Base-by-base conservation (phyloP, 2,329 filamentous ascomycete genomes). In the Colletotrichum filicis region DNA sequence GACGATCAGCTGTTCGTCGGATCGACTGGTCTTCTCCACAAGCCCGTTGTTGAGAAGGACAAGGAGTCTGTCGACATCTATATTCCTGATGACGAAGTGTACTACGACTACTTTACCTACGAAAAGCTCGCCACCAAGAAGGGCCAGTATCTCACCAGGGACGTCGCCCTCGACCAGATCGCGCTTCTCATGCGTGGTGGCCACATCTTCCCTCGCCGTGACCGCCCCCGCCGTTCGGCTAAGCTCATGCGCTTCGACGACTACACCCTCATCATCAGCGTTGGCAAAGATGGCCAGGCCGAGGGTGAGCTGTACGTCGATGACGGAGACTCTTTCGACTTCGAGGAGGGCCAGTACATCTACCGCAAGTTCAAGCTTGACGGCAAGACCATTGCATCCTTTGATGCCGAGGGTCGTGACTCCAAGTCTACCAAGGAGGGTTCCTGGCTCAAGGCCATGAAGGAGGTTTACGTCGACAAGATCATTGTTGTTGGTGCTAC, bases 61-160 rank as follows among this genome's bases (percentile, higher is more conserved):
- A 91, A 92, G 59, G 88, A 89, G 22, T 91, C 90, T 24, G 91
- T 92, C 0, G 92, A 95, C 24, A 90, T 99, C 70, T 98, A 97
- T 84, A 91, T 99, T 66, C 93, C 95, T 1, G 96, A 98, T 77
- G 90, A 93, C 71, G 94, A 97, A 82, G 89, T 93, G 66, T 98
- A 99, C 83, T 99, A 95, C 79, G 94, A 98, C 83, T 99, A 99
- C 85, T 97, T 97, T 80, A 94, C 94, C 78, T 98, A 95, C 84
- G 91, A 92, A 55, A 86, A 91, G 56, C 91, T 97, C 79, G 83
- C 87, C 52, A 92, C 92, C 26, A 89, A 92, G 28, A 91, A 92
- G 74, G 93, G 94, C 75, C 92, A 93, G 81, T 85, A 85, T 52
- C 87, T 94, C 74, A 93, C 90, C 1, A 86, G 98, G 49, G 83